phyloP scores from a whole-genome alignment of 129 eudicot genomes.

The Pseudognaphalium luteoalbum region DNA sequence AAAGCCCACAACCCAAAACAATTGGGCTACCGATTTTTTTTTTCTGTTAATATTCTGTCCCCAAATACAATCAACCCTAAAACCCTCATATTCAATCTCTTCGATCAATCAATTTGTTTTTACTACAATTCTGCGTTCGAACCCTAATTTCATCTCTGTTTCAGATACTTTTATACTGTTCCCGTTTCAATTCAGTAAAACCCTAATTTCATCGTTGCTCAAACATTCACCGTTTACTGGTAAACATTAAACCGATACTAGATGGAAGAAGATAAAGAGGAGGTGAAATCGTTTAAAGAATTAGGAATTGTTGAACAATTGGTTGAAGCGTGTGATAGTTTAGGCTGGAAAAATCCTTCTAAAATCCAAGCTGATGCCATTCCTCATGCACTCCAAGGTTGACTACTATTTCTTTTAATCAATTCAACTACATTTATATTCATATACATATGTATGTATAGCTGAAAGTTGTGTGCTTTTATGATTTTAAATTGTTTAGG shows the following conservation, averaged over 20 bases:
- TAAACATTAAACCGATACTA: background rate
- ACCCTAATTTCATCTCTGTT: too few relatives aligned
- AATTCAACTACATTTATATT: background rate
- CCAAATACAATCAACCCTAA: too few relatives aligned
- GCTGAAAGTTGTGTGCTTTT: constrained; percentile 6
- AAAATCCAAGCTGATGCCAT: constrained; percentile 74
- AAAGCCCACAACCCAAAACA: too few relatives aligned
- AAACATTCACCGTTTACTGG: background rate
- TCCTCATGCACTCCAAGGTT: constrained; percentile 81
- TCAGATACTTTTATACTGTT: too few relatives aligned
- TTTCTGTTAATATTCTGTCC: too few relatives aligned
- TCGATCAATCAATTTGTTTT: too few relatives aligned
- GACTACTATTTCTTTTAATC: background rate
- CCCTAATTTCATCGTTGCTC: too few relatives aligned
- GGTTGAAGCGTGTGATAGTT: constrained; percentile 66
- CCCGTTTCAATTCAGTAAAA: too few relatives aligned
- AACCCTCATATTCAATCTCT: too few relatives aligned
- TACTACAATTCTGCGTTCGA: too few relatives aligned
- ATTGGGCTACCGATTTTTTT: too few relatives aligned
- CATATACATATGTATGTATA: background rate
- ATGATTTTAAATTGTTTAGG: constrained; percentile 35
- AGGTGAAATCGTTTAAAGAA: constrained; percentile 52
- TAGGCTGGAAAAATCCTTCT: constrained; percentile 80
- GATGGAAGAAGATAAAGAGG: constrained; percentile 53
- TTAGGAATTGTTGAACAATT: constrained; percentile 56